Conservation (phyloP, 148 eudicot species). For the Rhododendron griersonianum region DNA sequence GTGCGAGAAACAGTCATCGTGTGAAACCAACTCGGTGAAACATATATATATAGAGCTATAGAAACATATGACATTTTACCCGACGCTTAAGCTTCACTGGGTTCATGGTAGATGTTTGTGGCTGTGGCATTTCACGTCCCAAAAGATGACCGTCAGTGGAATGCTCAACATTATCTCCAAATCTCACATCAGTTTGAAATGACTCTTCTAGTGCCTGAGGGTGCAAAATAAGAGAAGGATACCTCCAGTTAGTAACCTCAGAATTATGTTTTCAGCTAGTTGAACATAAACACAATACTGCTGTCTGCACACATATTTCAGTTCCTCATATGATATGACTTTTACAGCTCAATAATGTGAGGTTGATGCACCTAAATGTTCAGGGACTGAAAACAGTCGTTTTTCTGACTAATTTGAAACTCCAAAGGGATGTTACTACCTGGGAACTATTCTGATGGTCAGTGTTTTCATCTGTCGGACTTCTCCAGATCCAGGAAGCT, state of each 20-base stretch:
- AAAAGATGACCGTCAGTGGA: constrained; percentile 31
- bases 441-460: constrained; percentile 30
- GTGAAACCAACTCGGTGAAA: constrained; percentile 2
- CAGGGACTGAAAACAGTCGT: neutral
- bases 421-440: constrained; percentile 34
- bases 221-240: constrained; percentile 6
- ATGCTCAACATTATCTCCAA: constrained; percentile 29
- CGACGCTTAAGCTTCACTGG: constrained; percentile 77
- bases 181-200: constrained; percentile 29
- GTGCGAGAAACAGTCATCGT: neutral
- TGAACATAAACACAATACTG: neutral
- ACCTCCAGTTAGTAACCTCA: neutral
- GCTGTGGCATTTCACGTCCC: constrained; percentile 24
- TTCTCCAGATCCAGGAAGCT: constrained; percentile 94
- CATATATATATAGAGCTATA: neutral
- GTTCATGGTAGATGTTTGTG: constrained; percentile 33
- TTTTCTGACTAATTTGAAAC: neutral
- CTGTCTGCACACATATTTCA: neutral
- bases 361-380: neutral
- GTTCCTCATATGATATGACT: neutral
- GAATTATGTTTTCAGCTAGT: neutral
- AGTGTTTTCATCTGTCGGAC: constrained; percentile 38
- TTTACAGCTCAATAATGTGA: neutral
- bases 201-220: constrained; percentile 37
- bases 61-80: constrained; percentile 35